Conservation (phyloP, 1,139 yeast genomes). For the Hyphopichia buzzinii region DNA sequence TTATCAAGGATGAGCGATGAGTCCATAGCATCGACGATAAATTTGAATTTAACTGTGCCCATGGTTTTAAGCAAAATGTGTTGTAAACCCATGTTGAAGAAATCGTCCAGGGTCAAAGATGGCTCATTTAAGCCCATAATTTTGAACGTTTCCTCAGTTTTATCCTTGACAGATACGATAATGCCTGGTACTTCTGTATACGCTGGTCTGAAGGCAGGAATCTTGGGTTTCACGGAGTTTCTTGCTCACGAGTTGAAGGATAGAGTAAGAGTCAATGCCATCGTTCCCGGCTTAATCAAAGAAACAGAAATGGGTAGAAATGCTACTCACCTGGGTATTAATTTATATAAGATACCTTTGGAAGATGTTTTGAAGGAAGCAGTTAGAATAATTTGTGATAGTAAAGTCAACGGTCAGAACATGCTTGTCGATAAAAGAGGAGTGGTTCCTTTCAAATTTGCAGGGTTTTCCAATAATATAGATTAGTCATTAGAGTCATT, state of each 20-base stretch:
- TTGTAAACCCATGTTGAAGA: constrained; percentile 47
- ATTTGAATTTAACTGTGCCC: constrained; percentile 65
- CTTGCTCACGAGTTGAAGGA: constrained; percentile 63
- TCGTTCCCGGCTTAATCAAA: constrained; percentile 69
- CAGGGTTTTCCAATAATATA: not conserved
- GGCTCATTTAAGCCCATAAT: constrained; percentile 23
- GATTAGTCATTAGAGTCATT: not conserved
- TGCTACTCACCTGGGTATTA: constrained; percentile 20
- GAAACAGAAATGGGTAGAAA: constrained; percentile 70
- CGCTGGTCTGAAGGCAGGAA: constrained; percentile 79
- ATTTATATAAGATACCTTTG: constrained; percentile 16
- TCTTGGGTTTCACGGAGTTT: constrained; percentile 62
- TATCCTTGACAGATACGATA: constrained; percentile 46
- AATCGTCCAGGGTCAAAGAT: constrained; percentile 9
- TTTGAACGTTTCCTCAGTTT: constrained; percentile 71
- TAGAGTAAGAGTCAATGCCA: constrained; percentile 54
- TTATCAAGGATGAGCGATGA: constrained; percentile 43
- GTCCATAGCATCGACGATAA: constrained; percentile 49
- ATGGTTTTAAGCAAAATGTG: constrained; percentile 53
- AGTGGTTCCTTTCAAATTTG: not conserved
- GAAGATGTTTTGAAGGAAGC: constrained; percentile 28
- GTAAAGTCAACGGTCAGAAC: constrained; percentile 40
- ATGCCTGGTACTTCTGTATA: constrained; percentile 70
- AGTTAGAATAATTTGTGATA: constrained; percentile 27
- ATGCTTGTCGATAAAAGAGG: constrained; percentile 15